phyloP scores from a whole-genome alignment of 257 asterid genomes.

The Salvia hispanica region DNA sequence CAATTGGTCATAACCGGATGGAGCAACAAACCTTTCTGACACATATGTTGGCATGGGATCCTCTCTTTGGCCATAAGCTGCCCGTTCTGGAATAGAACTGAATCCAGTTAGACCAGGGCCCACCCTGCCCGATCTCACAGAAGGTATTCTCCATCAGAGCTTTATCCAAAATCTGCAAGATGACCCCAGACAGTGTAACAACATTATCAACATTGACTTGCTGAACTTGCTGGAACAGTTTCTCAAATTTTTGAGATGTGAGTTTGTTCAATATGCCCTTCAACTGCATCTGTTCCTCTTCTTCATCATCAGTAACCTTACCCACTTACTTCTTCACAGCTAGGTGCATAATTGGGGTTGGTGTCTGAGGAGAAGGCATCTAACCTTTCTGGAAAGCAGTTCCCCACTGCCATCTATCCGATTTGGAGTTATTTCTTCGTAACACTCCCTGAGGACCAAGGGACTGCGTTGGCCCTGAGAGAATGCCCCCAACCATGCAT shows the following conservation, averaged over 20 bases:
- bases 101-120: too few relatives aligned
- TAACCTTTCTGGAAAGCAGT: constrained; percentile 72
- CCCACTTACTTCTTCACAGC: constrained; percentile 90
- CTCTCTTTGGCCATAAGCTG: too few relatives aligned
- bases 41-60: too few relatives aligned
- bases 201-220: constrained; percentile 78
- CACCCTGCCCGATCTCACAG: constrained; percentile 62
- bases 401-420: constrained; percentile 91
- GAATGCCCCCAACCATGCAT: constrained; percentile 52
- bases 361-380: constrained; percentile 79
- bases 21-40: too few relatives aligned
- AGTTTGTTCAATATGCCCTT: constrained; percentile 90
- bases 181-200: constrained; percentile 71
- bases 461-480: constrained; percentile 69
- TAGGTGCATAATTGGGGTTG: constrained; percentile 66
- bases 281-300: constrained; percentile 83
- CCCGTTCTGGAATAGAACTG: too few relatives aligned
- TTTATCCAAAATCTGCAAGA: constrained; percentile 90
- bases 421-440: constrained; percentile 68
- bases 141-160: constrained; percentile 96
- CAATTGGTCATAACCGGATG: too few relatives aligned
- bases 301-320: constrained; percentile 77
- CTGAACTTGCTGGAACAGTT: constrained; percentile 65
- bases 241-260: constrained; percentile 57
- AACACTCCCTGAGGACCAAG: constrained; percentile 59